Base-by-base conservation (phyloP, 257 asterid species). In the Asclepias syriaca region DNA sequence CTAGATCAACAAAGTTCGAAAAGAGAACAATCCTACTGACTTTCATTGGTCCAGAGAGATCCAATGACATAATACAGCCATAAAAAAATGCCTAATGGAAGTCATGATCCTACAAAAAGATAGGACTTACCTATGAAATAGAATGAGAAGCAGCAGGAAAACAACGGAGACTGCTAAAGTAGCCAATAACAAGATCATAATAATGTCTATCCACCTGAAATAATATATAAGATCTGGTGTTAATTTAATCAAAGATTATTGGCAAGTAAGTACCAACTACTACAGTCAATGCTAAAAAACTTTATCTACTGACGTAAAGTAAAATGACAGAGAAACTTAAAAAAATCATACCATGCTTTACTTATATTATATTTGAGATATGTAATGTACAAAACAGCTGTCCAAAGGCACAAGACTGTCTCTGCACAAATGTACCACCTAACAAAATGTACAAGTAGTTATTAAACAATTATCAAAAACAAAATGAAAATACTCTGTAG, bases 391-490 rank as follows among this genome's bases (percentile, higher is more conserved):
- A 92, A 80, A 65, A 85, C 84, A 83, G 87, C 70, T 40, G 99
- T 95, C 99, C 99, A 95, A 74, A 90, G 74, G 83, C 91, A 83
- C 85, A 95, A 75, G 48, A 86, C 91, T 68, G 98, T 80, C 85
- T 95, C 99, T 86, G 80, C 95, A 57, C 76, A 88, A 78, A 95
- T 85, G 87, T 92, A 95, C 98, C 95, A 95, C 99, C 99, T 95
- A 85, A 77, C 69, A 67, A 66, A 77, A 74, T 67, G 65, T 43
- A 69, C 24, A 66, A 65, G 71, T 13, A 74, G 16, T 60, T 63
- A 73, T 61, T 61, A 58, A 67, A 14, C 6, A 50, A 53, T 49
- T 29, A 24, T 19, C 6, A n/a, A 2, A 61, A 61, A 29, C 8
- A 1, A 63, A 63, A 32, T 32, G 18, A 21, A 7, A 61, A 32